Evolutionary conservation across 768 basidiomycete species (phyloP), one percentile per base, ranked within the genome.

Genomic region (Russula abietina): DNA sequence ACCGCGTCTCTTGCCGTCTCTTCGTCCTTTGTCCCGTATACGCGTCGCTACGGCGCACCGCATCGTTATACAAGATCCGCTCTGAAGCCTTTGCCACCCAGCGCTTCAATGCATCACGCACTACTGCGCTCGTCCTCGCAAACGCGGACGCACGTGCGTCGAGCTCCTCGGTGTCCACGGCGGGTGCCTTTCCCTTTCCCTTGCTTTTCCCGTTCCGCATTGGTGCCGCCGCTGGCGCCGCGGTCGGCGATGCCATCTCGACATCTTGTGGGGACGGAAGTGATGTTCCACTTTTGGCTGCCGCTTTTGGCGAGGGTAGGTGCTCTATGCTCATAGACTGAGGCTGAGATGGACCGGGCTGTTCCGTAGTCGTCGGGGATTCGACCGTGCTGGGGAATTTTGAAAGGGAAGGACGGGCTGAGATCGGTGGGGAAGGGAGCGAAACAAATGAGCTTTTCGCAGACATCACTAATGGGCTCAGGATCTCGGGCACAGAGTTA

Each of bases 41-140:
- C 4, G 76, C 77, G 30, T 87, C 81, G 60, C 86, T 83, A 50
- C 82, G 81, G 60, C 73, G 74, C 62, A 81, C 81, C 0, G 88
- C 88, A 55, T 87, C 84, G 5, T 60, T 60, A 24, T 59, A 66
- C 19, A 46, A 46, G 11, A 41, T 51, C 10, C 67, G 67, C 36
- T 69, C 63, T 12, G 56, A 32, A 16, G 60, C 36, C 36, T 68
- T 56, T 26, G 56, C 48, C 0, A 26, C 38, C 68, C 68, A 69
- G 16, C 38, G 55, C 32, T 52, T 60, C 48, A 69, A 41, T 19
- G 50, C 38, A 11, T 41, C 45, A 22, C 55, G 56, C 38, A 69
- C 45, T 7, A 60, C 38, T 0, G 55, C 41, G 14, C 60, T 57
- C 32, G 49, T 65, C 39, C 54, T 39, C 11, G 48, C 50, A 22